Percentiles rank a stretch among this genome's conserved stretches.
These are phyloP conservation scores for Gastrodia elata DNA, from an alignment of 106 monocot species.

Conservation along the genomic window DNA sequence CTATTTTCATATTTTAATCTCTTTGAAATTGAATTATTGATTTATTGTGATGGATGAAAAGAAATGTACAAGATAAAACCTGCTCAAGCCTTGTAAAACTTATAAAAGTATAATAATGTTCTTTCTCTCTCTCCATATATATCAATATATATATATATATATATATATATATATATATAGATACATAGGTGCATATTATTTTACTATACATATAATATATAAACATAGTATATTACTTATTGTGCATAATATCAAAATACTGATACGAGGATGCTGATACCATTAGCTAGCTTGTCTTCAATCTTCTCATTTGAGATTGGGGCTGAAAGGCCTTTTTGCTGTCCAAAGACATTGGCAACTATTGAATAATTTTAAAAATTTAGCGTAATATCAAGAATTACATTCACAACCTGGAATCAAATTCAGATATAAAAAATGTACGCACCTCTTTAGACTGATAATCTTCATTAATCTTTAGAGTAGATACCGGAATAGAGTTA, in stretches of 20 bases:
- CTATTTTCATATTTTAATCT: too few species aligned
- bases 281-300: not conserved
- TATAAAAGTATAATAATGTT: too few species aligned
- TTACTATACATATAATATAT: too few species aligned
- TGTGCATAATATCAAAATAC: not conserved
- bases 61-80: too few species aligned
- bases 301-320: not conserved
- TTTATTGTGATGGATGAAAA: too few species aligned
- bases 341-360: constrained; percentile 4
- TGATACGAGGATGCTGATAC: not conserved
- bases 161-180: too few species aligned
- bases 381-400: not conserved
- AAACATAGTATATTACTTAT: too few species aligned
- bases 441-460: not conserved
- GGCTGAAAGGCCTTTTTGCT: not conserved
- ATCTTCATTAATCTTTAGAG: not conserved
- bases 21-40: too few species aligned
- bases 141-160: too few species aligned
- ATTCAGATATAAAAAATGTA: not conserved
- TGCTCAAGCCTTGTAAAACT: too few species aligned
- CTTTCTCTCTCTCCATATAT: too few species aligned
- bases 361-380: not conserved
- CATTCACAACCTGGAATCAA: not conserved
- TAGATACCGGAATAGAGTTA: not conserved
- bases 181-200: too few species aligned